Evolutionary conservation across 2,329 filamentous ascomycete species (phyloP), one percentile per base, ranked within the genome.

Genomic region (Hirsutella rhossiliensis): DNA sequence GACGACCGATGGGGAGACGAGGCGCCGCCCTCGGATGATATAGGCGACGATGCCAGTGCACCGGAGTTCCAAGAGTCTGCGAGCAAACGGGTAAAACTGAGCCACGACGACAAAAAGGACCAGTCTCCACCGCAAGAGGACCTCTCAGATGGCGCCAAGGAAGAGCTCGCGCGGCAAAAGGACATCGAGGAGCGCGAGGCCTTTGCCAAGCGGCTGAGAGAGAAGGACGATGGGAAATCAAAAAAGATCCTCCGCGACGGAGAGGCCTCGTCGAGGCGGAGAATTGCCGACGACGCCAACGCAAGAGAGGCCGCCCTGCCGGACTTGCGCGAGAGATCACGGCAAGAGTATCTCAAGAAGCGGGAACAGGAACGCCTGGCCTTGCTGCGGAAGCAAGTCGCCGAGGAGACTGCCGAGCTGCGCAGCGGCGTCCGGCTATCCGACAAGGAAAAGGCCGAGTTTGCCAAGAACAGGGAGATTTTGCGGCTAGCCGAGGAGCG

Each of bases 301-400:
- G 77, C 82, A 7, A 73, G 83, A 45, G 73, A 72, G 48, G 80
- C 80, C 9, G 84, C 84, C n/a, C 73, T 95, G 59, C 80, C 82
- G 3, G 88, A 94, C 48, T 64, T 96, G 17, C 76, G 92, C 37
- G 72, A 92, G 56, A 78, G 87, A 29, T 94, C 89, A 3, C 78
- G 92, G 48, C 89, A 96, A 58, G 83, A 92, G 52, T 98, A 98
- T 58, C 72, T 98, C 28, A 87, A 88, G 63, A 97, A 98, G 69
- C 77, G 92, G 50, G 89, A 96, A 60, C 72, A 83, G 0, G 87
- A 97, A 62, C 79, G 87, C 47, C 66, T 98, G 15, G 86, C 86
- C 0, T 66, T 98, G n/a, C 66, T 98, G 41, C 78, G 89, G 29
- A 87, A 85, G 56, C 90, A 97, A 57, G 92, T 98, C 2, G 79